phyloP scores from a whole-genome alignment of 2,329 filamentous ascomycete genomes.

The Gnomoniopsis smithogilvyi region DNA sequence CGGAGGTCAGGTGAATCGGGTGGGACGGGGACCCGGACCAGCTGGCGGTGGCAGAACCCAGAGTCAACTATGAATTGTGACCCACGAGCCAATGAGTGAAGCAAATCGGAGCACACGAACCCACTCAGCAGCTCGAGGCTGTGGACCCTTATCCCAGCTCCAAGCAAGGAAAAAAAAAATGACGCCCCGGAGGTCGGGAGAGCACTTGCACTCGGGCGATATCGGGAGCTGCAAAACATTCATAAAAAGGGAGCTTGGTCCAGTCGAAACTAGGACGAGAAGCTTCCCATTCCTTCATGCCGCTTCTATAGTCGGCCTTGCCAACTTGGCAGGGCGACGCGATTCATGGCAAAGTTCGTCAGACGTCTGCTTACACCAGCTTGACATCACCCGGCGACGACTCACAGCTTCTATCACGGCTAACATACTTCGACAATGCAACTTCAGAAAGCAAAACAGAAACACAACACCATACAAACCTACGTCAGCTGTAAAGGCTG shows the following conservation, averaged over 20 bases:
- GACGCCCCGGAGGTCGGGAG: constrained; percentile 16
- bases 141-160: constrained; percentile 24
- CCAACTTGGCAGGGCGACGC: constrained; percentile 8
- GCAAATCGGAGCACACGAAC: constrained; percentile 20
- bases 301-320: neutral
- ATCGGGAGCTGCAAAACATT: constrained; percentile 14
- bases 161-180: constrained; percentile 23
- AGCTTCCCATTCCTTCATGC: neutral
- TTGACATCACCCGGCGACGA: neutral
- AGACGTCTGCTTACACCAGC: neutral
- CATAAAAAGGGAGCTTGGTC: constrained; percentile 11
- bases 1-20: constrained; percentile 21
- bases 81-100: constrained; percentile 27
- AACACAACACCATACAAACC: neutral
- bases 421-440: neutral
- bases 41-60: constrained; percentile 19
- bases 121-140: constrained; percentile 19
- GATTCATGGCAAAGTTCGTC: constrained; percentile 7
- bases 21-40: constrained; percentile 18
- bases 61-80: constrained; percentile 22
- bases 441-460: neutral
- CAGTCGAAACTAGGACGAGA: neutral
- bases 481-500: neutral
- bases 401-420: neutral
- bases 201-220: constrained; percentile 17